Evolutionary conservation across 352 stramenopile species (phyloP), one percentile per base, ranked within the genome.

Genomic region (Phytopythium ostracodes): DNA sequence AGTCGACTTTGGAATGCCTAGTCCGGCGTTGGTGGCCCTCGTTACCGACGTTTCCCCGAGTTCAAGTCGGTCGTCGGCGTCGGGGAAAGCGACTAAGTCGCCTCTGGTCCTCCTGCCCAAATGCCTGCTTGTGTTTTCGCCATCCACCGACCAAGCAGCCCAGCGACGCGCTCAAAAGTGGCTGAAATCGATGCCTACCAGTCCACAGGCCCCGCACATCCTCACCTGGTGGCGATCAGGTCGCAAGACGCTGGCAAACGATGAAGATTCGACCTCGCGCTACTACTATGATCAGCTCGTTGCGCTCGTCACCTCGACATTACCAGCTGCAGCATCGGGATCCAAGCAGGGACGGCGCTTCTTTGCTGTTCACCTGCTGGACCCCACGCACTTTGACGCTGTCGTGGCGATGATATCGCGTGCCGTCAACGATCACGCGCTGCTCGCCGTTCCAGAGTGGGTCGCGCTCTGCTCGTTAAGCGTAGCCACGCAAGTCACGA

Each of bases 391-490:
- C 8, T 77, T 72, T 4, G 74, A 84, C 20, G 11, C 35, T 4
- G 63, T 79, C 4, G 47, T 87, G 3, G 38, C 62, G 2, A 57
- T 87, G 0, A 65, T 87, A 4, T 88, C 81, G 3, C 65, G 73
- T 10, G 29, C 84, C 11, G 77, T 90, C 42, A 83, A 78, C 43
- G 70, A 87, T 33, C 71, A 88, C 49, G 71, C 76, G 17, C 38
- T 87, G 43, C 59, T 88, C 2, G 76, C 68, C 0, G 62, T 80
- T 0, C 81, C 81, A 0, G 63, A 81, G 38, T 88, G 81, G 81
- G 76, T 79, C 49, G 17, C 84, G 2, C 14, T 88, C 4, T 70
- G 53, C 4, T 74, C 73, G 11, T 63, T 74, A 11, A 20, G 57
- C 12, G 54, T 86, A 20, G 73, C 77, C 5, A 63, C 57, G 20